phyloP scores from a whole-genome alignment of 768 basidiomycete genomes.

The Trametes sanguinea region DNA sequence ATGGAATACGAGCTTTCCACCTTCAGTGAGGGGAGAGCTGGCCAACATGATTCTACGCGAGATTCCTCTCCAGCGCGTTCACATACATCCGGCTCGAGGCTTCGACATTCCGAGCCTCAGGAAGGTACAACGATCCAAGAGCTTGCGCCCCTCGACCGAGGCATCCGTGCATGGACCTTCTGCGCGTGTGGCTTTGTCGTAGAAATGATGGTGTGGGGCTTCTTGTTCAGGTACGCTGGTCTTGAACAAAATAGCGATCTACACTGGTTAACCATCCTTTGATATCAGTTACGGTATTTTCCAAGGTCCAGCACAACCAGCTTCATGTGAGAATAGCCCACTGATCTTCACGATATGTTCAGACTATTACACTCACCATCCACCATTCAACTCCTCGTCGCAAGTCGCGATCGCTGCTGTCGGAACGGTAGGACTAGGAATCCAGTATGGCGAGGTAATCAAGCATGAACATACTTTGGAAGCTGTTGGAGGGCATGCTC shows the following conservation, averaged over 20 bases:
- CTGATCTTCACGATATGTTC: background rate
- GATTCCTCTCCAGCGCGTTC: conserved; percentile 6
- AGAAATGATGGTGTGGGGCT: conserved; percentile 29
- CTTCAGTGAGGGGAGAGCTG: background rate
- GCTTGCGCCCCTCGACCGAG: conserved; percentile 24
- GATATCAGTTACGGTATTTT: conserved; percentile 26
- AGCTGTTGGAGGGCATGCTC: background rate
- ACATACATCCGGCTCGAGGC: conserved; percentile 5
- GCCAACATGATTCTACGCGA: background rate
- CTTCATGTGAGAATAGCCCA: background rate
- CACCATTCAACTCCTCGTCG: conserved; percentile 24
- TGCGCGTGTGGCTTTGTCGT: conserved; percentile 25
- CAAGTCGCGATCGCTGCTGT: conserved; percentile 24
- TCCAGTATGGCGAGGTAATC: conserved; percentile 26
- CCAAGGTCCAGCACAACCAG: conserved; percentile 19
- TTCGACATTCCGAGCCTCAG: conserved; percentile 11
- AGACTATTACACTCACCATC: conserved; percentile 27
- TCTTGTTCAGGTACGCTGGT: conserved; percentile 22
- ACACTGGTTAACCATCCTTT: too few species aligned
- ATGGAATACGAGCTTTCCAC: conserved; percentile 4
- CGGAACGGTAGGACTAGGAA: conserved; percentile 23
- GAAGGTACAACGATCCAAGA: conserved; percentile 23
- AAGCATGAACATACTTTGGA: too few species aligned
- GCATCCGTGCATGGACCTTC: conserved; percentile 28
- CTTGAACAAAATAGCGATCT: too few species aligned